Base-by-base conservation (phyloP, 371 early-diverging fungal species). In the Apophysomyces ossiformis region DNA sequence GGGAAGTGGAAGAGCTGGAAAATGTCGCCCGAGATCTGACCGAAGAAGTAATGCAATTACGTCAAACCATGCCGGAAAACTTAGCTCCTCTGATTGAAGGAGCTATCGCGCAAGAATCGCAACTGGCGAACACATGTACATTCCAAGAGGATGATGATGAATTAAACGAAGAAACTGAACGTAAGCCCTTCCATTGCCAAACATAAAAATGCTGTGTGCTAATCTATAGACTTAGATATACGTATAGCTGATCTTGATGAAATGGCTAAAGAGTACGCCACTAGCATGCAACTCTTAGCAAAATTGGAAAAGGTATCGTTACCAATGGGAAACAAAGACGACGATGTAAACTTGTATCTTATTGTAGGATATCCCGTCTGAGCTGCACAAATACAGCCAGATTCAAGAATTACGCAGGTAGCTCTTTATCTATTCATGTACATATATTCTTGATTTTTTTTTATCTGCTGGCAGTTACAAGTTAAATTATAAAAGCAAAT, bases 231-330 rank as follows among this genome's bases (percentile, higher is more conserved):
- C 21, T 5, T 21, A 50, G 54, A 50, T 50, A 50, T 21, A 16
- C 0, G 9, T 9, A 9, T 21, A 18, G 9, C 54, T 7, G 21
- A 50, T 50, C 21, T 50, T 4, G 21, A 50, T 5, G 54, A 50
- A 26, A 50, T 50, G 54, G n/a, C 54, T 5, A 21, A 50, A n/a
- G 54, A 21, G 21, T 50, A 50, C 21, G 21, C 54, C 54, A 50
- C 21, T 11, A 50, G 54, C 21, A 50, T 50, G 54, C 54, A 21
- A 5, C 21, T 50, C 5, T 26, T 50, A 21, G 54, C 54, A 9
- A 50, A 21, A 21, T 21, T 50, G 35, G 54, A 50, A 50, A 50
- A 21, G 21, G 54, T 50, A 50, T n/a, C 13, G 16, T 45, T 6
- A 16, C 16, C 9, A 8, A 18, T 5, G n/a, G n/a, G 21, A 21